Percentiles rank a stretch among this genome's conserved stretches.
Conservation (phyloP, 1,284 basidiomycete species). For the Marasmius oreades region DNA sequence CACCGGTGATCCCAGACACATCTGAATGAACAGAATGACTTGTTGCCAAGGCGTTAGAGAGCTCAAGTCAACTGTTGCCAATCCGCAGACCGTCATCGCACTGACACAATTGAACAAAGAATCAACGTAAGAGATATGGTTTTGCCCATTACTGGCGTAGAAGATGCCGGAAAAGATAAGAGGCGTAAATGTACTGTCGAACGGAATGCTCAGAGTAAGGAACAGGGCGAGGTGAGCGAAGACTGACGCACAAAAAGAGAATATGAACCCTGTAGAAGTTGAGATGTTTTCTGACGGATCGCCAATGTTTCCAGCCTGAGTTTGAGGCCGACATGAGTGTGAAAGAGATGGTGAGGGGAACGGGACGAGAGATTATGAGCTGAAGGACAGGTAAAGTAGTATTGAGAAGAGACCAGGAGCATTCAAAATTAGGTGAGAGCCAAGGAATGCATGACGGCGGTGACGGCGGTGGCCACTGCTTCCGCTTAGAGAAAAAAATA, state of each 20-base stretch:
- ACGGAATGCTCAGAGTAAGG: not conserved
- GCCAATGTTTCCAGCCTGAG: conserved; percentile 23
- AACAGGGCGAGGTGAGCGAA: not conserved
- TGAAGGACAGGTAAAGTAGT: not conserved
- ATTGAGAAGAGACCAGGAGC: not conserved
- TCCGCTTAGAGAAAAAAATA: not conserved
- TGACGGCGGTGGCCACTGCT: not conserved
- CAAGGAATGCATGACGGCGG: not conserved
- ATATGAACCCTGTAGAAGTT: conserved; percentile 69
- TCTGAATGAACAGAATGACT: conserved; percentile 65
- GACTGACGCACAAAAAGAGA: conserved; percentile 46
- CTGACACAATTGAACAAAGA: conserved; percentile 74
- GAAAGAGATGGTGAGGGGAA: conserved; percentile 1
- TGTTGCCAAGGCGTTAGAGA: conserved; percentile 76
- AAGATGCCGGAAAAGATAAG: conserved; percentile 72
- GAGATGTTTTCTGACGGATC: conserved; percentile 41
- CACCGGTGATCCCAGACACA: conserved; percentile 72
- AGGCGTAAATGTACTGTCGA: conserved; percentile 65
- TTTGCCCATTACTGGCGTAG: conserved; percentile 69
- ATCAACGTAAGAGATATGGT: conserved; percentile 68
- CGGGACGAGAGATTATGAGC: too few relatives aligned
- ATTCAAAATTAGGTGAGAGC: not conserved
- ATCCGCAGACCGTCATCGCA: conserved; percentile 77
- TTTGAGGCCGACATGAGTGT: not conserved
- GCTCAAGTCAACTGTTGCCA: conserved; percentile 73